Evolutionary conservation across 2,329 filamentous ascomycete species (phyloP), one percentile per base, ranked within the genome.

Genomic region (Trichothecium roseum): DNA sequence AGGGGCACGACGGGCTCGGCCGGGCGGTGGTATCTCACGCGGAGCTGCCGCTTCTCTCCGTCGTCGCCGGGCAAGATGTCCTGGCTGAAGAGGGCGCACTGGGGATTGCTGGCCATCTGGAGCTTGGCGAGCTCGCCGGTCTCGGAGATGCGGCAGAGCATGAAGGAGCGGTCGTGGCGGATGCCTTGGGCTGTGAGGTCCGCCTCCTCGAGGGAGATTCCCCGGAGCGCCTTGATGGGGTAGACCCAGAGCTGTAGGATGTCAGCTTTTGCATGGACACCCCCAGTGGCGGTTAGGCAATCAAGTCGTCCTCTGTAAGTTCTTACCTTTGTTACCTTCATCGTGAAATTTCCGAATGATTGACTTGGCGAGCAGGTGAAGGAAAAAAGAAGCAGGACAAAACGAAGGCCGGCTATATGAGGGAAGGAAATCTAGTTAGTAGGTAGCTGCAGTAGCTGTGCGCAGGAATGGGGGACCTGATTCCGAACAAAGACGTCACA

Each of bases 161-260:
- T 83, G 56, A 84, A 86, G 24, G 66, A 65, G 8, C 82, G 72
- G 58, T 87, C 82, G 51, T 81, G 61, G 28, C 63, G 60, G 45
- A 84, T 64, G 12, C 81, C 81, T 42, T 75, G 68, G n/a, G 65
- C 62, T 5, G 69, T 72, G 32, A 84, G 55, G n/a, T 57, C 55
- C 3, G 77, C 66, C 1, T 59, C 54, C 4, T 62, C 40, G 22
- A 85, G 58, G 14, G 64, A 54, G 36, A 80, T 70, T 34, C 72
- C 73, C 26, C 76, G 72, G n/a, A 85, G 67, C 7, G 70, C 78
- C 52, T 86, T 86, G 58, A 86, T 78, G 29, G 82, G 81, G 53
- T 86, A 84, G 32, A 81, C 66, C 55, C 78, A 83, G 26, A 86
- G 65, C 56, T 61, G 35, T 12, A 14, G 13, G n/a, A n/a, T n/a